phyloP scores from a whole-genome alignment of 2,329 filamentous ascomycete genomes.

The Trichoderma aggressivum region DNA sequence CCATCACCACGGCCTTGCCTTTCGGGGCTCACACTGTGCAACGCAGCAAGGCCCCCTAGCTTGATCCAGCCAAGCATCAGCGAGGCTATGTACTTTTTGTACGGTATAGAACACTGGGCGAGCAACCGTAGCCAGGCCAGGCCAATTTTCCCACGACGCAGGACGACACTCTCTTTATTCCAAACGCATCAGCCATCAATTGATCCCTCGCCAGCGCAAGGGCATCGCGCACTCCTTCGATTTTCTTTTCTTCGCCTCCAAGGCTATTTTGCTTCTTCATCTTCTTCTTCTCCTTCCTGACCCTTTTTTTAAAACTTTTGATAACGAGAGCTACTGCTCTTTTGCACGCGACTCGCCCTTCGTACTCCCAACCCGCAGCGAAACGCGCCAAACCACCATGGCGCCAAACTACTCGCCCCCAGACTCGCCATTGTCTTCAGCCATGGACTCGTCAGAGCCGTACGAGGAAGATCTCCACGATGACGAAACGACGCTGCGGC shows the following conservation, averaged over 20 bases:
- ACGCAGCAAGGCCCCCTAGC: slow-evolving; percentile 2
- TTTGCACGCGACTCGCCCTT: slow-evolving; percentile 2
- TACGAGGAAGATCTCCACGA: slow-evolving; percentile 46
- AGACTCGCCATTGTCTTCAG: slow-evolving; percentile 48
- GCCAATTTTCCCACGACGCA: slow-evolving; percentile 15
- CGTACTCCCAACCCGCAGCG: background rate
- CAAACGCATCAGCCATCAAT: slow-evolving; percentile 1
- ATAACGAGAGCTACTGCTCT: background rate
- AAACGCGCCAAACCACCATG: slow-evolving; percentile 30
- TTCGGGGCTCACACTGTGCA: slow-evolving; percentile 15
- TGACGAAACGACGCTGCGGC: slow-evolving; percentile 39
- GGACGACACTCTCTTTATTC: background rate
- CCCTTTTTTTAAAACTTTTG: background rate
- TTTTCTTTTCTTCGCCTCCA: background rate
- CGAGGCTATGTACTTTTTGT: background rate
- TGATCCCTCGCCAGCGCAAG: background rate
- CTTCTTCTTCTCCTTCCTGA: background rate
- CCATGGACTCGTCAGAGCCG: slow-evolving; percentile 43
- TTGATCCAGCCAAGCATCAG: background rate
- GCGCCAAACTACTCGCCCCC: slow-evolving; percentile 37
- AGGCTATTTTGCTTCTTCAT: background rate
- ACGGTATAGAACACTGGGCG: background rate
- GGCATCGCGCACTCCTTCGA: background rate
- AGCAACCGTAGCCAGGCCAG: background rate
- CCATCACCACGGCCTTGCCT: background rate